phyloP scores from a whole-genome alignment of 2,329 filamentous ascomycete genomes.

The Talaromyces rugulosus region DNA sequence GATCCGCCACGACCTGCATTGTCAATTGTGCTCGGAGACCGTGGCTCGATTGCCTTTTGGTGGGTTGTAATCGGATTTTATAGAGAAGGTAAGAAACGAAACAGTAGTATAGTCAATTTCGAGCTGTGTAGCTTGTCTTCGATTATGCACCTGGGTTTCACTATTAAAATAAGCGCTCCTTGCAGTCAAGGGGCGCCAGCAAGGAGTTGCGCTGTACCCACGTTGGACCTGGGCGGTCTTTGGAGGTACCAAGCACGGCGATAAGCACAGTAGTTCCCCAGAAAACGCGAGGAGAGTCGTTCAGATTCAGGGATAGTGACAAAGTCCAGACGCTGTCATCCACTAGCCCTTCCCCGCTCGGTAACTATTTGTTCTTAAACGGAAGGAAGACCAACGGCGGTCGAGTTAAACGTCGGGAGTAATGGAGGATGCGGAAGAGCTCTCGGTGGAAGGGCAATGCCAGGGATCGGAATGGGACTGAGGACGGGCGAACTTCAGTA shows the following conservation, averaged over 20 bases:
- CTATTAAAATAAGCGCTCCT: constrained; percentile 3
- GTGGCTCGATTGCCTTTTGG: not conserved
- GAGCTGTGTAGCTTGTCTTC: not conserved
- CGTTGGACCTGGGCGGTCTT: not conserved
- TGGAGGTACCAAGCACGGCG: not conserved
- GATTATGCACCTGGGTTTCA: not conserved
- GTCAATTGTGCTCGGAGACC: constrained; percentile 12
- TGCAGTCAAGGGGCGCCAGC: constrained; percentile 13
- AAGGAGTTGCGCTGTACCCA: constrained; percentile 8
- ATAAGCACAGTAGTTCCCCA: not conserved
- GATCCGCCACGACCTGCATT: constrained; percentile 63
- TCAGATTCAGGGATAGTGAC: not conserved
- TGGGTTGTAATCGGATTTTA: not conserved
- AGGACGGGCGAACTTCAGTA: not conserved
- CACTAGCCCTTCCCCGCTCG: not conserved
- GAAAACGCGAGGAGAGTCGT: not conserved
- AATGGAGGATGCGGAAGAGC: not conserved
- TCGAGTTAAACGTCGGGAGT: not conserved
- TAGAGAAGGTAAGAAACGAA: not conserved
- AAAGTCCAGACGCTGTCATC: not conserved
- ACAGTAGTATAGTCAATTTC: not conserved
- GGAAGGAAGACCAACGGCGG: not conserved
- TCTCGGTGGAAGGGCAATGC: not conserved
- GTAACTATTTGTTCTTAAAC: not conserved
- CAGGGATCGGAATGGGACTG: not conserved